Evolutionary conservation across 139 green algal species (phyloP).

Genomic region (Nannochloris sp.): DNA sequence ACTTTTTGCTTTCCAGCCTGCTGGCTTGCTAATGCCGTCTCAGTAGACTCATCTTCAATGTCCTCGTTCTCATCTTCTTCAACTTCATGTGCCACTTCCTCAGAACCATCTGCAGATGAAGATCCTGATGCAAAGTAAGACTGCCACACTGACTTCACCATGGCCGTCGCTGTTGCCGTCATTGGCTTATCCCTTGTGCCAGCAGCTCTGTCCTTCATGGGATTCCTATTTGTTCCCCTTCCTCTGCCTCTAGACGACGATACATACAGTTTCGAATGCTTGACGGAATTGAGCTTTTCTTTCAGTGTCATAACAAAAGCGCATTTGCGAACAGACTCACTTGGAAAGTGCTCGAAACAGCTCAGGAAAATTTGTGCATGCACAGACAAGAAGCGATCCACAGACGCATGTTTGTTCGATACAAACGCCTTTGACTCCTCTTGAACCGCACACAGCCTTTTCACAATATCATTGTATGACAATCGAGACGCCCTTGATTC

Average conservation of each 20-base stretch:
- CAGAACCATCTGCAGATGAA: slow-evolving; percentile 4
- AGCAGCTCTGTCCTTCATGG: slow-evolving; percentile 55
- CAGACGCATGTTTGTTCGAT: slow-evolving; percentile 38
- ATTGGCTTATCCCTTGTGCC: slow-evolving; percentile 61
- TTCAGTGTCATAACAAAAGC: slow-evolving; percentile 64
- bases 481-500: slow-evolving; percentile 59
- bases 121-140: slow-evolving; percentile 53
- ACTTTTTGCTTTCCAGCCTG: slow-evolving; percentile 7
- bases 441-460: slow-evolving; percentile 39
- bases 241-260: slow-evolving; percentile 14
- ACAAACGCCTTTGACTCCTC: slow-evolving; percentile 42
- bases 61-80: slow-evolving; percentile 66
- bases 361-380: slow-evolving; percentile 92
- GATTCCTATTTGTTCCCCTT: slow-evolving; percentile 51
- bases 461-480: slow-evolving; percentile 71
- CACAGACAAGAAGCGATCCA: slow-evolving; percentile 84
- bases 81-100: slow-evolving; percentile 31
- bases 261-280: slow-evolving; percentile 80
- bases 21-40: slow-evolving; percentile 38
- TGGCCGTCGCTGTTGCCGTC: slow-evolving; percentile 83
- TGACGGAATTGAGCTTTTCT: slow-evolving; percentile 53
- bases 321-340: slow-evolving; percentile 43
- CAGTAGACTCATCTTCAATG: slow-evolving; percentile 38
- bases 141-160: slow-evolving; percentile 78
- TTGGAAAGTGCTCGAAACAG: slow-evolving; percentile 71